A percentile compares a stretch with the other conserved stretches of the same genome.
Evolutionary conservation across 2,329 filamentous ascomycete species (phyloP).

Genomic region (Exophiala spinifera): DNA sequence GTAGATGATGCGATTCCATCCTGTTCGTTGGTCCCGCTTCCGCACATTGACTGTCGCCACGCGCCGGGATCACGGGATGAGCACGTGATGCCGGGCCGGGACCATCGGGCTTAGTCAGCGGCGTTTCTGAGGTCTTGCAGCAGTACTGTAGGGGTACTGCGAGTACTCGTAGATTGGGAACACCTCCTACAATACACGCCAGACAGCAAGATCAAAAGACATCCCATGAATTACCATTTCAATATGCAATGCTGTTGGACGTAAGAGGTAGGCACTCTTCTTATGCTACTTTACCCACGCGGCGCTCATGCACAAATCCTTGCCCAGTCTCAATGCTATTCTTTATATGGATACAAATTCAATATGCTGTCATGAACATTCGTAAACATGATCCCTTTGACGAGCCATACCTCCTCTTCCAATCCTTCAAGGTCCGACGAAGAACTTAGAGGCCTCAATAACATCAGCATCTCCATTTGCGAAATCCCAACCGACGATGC

Average conservation of each 20-base stretch:
- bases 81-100: not conserved
- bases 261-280: no score
- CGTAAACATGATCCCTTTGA: not conserved
- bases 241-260: no score
- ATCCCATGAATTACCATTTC: no score
- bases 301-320: no score
- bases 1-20: not conserved
- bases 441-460: slow-evolving; percentile 73
- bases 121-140: no score
- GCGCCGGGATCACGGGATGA: not conserved
- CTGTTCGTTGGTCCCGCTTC: not conserved
- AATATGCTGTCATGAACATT: not conserved
- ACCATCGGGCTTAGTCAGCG: no score
- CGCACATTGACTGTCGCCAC: not conserved
- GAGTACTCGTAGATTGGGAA: no score
- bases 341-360: not conserved
- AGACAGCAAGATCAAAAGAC: no score
- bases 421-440: slow-evolving; percentile 56
- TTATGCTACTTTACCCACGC: no score
- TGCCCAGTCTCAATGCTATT: not conserved
- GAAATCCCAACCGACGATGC: slow-evolving; percentile 98
- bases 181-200: no score
- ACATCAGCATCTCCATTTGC: slow-evolving; percentile 80
- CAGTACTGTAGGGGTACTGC: no score
- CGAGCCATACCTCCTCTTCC: not conserved